These are phyloP conservation scores for Acanthamoeba lenticulata DNA, from an alignment of 208 protist genomes.

Conservation along the genomic window DNA sequence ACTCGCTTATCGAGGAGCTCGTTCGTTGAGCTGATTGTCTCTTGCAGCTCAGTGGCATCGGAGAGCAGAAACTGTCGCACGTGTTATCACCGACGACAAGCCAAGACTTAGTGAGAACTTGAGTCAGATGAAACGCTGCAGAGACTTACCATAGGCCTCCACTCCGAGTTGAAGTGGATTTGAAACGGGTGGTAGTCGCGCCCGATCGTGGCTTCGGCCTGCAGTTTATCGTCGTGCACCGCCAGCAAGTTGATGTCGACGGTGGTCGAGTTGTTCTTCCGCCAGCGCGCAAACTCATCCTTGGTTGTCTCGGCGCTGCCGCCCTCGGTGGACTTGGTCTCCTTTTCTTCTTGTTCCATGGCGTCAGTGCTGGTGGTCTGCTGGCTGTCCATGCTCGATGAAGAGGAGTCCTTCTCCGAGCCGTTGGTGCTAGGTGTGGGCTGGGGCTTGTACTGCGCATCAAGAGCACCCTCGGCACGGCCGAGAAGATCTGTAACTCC, in stretches of 20 bases:
- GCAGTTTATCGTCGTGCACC: slow-evolving; percentile 26
- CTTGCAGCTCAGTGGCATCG: background rate
- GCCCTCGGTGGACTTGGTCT: background rate
- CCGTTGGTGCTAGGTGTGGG: background rate
- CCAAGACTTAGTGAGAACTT: background rate
- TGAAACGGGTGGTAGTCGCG: slow-evolving; percentile 49
- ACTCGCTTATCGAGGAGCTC: slow-evolving; percentile 6
- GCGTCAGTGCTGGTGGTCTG: no score
- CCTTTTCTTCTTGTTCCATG: slow-evolving; percentile 21
- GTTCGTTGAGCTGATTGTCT: background rate
- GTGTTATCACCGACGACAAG: background rate
- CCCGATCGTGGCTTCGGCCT: slow-evolving; percentile 29
- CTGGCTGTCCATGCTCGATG: no score
- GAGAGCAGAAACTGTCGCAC: background rate
- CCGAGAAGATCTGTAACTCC: slow-evolving; percentile 28
- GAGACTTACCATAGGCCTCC: slow-evolving; percentile 26
- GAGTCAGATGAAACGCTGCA: background rate
- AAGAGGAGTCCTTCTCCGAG: background rate
- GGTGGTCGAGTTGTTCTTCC: background rate
- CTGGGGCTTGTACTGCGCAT: slow-evolving; percentile 4
- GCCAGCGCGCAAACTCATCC: background rate
- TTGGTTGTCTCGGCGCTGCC: background rate
- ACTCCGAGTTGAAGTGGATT: slow-evolving; percentile 13
- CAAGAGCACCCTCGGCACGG: slow-evolving; percentile 36
- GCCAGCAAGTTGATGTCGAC: slow-evolving; percentile 42